Evolutionary conservation across 73 alveolate species (phyloP).

Genomic region (Paramecium caudatum): DNA sequence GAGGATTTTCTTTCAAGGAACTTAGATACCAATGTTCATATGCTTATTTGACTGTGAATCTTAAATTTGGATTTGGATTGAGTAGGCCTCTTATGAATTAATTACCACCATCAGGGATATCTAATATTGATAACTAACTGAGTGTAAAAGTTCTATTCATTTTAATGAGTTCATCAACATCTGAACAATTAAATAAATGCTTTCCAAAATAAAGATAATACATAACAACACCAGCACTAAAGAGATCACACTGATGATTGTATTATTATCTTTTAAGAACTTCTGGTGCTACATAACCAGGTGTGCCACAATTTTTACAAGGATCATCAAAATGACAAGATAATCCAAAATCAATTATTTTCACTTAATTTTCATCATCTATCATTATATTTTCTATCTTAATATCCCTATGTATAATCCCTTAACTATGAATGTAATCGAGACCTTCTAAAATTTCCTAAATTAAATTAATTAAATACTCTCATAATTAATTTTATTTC

Average conservation of each 20-base stretch:
- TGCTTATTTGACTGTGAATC: background rate
- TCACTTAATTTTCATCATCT: slow-evolving; percentile 30
- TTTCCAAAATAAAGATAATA: slow-evolving; percentile 8
- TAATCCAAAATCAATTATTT: slow-evolving; percentile 60
- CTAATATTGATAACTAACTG: background rate
- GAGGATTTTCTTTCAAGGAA: slow-evolving; percentile 1
- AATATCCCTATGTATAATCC: slow-evolving; percentile 37
- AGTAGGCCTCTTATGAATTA: background rate
- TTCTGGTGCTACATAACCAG: slow-evolving; percentile 59
- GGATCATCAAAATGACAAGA: background rate
- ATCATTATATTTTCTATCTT: slow-evolving; percentile 40
- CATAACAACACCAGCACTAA: slow-evolving; percentile 34
- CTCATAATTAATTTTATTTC: slow-evolving; percentile 33
- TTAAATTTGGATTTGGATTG: background rate
- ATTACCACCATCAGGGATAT: slow-evolving; percentile 27
- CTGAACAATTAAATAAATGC: background rate
- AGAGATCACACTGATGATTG: background rate
- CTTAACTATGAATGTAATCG: background rate
- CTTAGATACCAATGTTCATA: slow-evolving; percentile 15
- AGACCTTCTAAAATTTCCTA: slow-evolving; percentile 5
- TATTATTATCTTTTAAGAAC: background rate
- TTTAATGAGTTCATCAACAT: background rate
- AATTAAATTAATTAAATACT: background rate
- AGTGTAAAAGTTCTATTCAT: background rate
- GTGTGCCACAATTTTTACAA: slow-evolving; percentile 34